Conservation (phyloP, 768 basidiomycete genomes). For the Phanerodontia chrysosporium region DNA sequence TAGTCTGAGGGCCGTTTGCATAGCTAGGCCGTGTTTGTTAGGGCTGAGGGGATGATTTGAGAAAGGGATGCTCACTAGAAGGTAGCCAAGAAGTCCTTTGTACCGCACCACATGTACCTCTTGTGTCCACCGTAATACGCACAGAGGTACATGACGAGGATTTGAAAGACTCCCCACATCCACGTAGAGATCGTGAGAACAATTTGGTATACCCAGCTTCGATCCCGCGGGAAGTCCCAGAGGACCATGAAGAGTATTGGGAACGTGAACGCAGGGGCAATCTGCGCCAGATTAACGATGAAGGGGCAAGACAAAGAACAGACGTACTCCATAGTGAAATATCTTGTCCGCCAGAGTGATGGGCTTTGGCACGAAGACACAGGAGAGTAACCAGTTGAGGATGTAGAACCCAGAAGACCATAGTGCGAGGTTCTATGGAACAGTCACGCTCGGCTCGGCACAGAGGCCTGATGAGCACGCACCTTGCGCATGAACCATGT, state of each 20-base stretch:
- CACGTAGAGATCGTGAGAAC: slow-evolving; percentile 54
- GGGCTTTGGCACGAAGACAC: slow-evolving; percentile 46
- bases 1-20: slow-evolving; percentile 43
- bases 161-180: slow-evolving; percentile 59
- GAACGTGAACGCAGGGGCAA: slow-evolving; percentile 57
- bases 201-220: slow-evolving; percentile 54
- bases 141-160: slow-evolving; percentile 41
- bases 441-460: not conserved
- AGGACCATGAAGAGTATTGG: slow-evolving; percentile 62
- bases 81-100: slow-evolving; percentile 34
- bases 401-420: slow-evolving; percentile 64
- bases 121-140: slow-evolving; percentile 29
- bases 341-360: slow-evolving; percentile 48
- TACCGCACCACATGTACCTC: slow-evolving; percentile 36
- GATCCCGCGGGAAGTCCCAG: slow-evolving; percentile 68
- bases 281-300: slow-evolving; percentile 24
- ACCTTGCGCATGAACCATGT: slow-evolving; percentile 69
- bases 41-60: not conserved
- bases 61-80: slow-evolving; percentile 26
- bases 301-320: slow-evolving; percentile 1
- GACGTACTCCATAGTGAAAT: slow-evolving; percentile 51
- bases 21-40: slow-evolving; percentile 19
- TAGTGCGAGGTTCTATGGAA: slow-evolving; percentile 46
- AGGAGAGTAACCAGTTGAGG: slow-evolving; percentile 63
- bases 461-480: not conserved